A percentile compares a stretch with the other conserved stretches of the same genome.
Conservation (phyloP, 176 grass and related monocot species). For the Zizania latifolia region DNA sequence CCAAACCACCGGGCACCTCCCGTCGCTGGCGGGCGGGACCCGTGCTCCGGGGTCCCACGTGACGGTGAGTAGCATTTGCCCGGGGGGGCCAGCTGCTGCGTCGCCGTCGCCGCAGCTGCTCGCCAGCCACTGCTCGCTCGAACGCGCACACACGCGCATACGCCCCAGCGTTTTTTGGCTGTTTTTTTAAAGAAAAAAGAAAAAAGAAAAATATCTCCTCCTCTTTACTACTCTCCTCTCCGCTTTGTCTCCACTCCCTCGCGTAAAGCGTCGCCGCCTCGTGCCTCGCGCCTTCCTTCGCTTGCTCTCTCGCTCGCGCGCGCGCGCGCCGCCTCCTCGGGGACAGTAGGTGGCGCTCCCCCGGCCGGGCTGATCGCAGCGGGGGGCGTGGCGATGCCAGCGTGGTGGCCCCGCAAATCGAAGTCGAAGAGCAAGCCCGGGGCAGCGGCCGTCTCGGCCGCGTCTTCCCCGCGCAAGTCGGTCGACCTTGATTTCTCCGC, state of each 20-base stretch:
- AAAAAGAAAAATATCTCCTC: constrained; percentile 9
- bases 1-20: too few species aligned
- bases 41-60: neutral
- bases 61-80: neutral
- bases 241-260: neutral
- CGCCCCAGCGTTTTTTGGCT: constrained; percentile 3
- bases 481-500: constrained; percentile 32
- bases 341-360: too few species aligned
- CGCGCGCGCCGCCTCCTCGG: neutral
- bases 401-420: constrained; percentile 37
- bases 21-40: too few species aligned
- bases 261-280: constrained; percentile 35
- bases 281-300: constrained; percentile 40
- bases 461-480: constrained; percentile 36
- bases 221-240: neutral
- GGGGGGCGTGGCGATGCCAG: constrained; percentile 29
- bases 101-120: constrained; percentile 22
- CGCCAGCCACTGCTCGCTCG: constrained; percentile 41
- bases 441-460: constrained; percentile 18
- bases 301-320: neutral
- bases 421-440: constrained; percentile 41
- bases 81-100: neutral
- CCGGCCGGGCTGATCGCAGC: neutral
- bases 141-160: too few species aligned
- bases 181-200: neutral